Conservation (phyloP, 2,329 filamentous ascomycete species). For the Neofusicoccum parvum region DNA sequence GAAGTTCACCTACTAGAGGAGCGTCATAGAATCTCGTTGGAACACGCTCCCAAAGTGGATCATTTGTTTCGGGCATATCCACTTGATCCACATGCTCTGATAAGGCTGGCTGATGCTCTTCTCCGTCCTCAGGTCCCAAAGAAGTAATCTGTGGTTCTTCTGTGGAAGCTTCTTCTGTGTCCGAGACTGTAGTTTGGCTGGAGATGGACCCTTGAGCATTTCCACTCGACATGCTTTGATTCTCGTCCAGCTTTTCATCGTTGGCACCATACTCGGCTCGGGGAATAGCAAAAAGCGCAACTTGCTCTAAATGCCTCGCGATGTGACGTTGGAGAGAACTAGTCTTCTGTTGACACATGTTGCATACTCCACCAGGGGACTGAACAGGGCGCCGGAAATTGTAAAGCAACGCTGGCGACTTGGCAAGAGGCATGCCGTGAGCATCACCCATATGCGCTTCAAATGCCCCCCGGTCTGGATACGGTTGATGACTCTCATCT, state of each 20-base stretch:
- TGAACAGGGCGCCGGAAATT: slow-evolving; percentile 9
- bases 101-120: too few species aligned
- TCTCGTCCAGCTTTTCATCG: not conserved
- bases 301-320: slow-evolving; percentile 23
- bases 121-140: too few species aligned
- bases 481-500: slow-evolving; percentile 15
- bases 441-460: slow-evolving; percentile 21
- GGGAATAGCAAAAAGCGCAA: slow-evolving; percentile 24
- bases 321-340: slow-evolving; percentile 22
- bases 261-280: slow-evolving; percentile 2
- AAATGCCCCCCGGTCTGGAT: not conserved
- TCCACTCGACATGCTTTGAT: not conserved
- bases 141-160: too few species aligned
- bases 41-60: too few species aligned
- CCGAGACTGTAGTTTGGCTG: too few species aligned
- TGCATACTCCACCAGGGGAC: slow-evolving; percentile 5
- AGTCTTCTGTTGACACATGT: slow-evolving; percentile 19
- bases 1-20: too few species aligned
- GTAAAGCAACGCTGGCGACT: not conserved
- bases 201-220: not conserved
- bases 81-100: too few species aligned
- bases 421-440: not conserved
- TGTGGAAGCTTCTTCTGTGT: not conserved
- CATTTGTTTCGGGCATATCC: too few species aligned
- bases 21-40: too few species aligned